Conservation (phyloP, 176 grass and related monocot genomes). For the Chrysopogon serrulatus region DNA sequence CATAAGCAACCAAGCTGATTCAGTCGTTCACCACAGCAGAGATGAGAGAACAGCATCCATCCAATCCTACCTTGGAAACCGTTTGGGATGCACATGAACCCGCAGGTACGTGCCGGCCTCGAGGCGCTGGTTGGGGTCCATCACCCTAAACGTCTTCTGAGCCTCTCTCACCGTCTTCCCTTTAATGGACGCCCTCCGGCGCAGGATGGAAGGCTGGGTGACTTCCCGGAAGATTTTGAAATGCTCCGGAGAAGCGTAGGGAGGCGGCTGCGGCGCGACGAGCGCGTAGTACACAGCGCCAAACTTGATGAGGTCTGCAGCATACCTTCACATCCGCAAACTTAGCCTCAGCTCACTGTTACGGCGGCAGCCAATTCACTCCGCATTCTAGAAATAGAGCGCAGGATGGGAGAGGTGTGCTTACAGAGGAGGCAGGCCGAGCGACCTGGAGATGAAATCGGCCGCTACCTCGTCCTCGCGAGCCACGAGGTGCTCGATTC, state of each 20-base stretch:
- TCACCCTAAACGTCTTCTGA: conserved; percentile 89
- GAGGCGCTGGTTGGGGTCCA: conserved; percentile 55
- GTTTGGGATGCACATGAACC: conserved; percentile 91
- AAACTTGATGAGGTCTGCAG: conserved; percentile 92
- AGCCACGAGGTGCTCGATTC: conserved; percentile 81
- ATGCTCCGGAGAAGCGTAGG: conserved; percentile 61
- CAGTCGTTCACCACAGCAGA: background rate
- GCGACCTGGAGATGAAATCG: conserved; percentile 73
- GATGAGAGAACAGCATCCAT: background rate
- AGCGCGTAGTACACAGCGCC: conserved; percentile 85
- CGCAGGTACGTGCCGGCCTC: conserved; percentile 76
- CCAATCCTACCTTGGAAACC: conserved; percentile 76
- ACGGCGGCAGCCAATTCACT: background rate
- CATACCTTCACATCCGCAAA: conserved; percentile 73
- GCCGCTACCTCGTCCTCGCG: conserved; percentile 47
- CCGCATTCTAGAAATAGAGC: background rate
- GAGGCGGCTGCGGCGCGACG: conserved; percentile 79
- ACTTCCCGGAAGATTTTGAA: conserved; percentile 77
- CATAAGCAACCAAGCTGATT: background rate
- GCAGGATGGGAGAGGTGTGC: conserved; percentile 2
- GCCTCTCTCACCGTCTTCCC: conserved; percentile 94
- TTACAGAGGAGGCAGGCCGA: conserved; percentile 84
- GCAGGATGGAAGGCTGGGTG: conserved; percentile 61
- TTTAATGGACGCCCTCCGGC: conserved; percentile 73
- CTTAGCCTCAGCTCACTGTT: conserved; percentile 5